Percentiles rank a stretch among this genome's conserved stretches.
Conservation (phyloP, 768 basidiomycete genomes). For the Leccinum variicolor region DNA sequence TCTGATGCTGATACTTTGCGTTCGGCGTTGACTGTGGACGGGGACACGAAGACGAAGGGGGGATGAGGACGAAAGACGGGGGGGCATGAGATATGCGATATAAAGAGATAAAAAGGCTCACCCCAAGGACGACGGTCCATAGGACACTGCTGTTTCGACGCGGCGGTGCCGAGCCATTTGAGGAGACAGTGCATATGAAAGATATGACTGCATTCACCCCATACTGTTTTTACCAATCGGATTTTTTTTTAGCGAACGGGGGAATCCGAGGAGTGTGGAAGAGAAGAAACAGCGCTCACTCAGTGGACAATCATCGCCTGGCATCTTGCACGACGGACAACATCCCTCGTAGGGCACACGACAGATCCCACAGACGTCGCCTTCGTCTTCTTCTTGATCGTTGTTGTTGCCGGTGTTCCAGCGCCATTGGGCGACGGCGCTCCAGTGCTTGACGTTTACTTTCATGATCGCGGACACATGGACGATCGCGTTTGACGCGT, state of each 20-base stretch:
- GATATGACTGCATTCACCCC: slow-evolving; percentile 96
- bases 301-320: slow-evolving; percentile 92
- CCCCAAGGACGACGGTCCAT: slow-evolving; percentile 96
- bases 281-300: slow-evolving; percentile 46
- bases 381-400: slow-evolving; percentile 45
- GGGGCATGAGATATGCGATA: not conserved
- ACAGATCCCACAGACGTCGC: slow-evolving; percentile 83
- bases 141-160: slow-evolving; percentile 96
- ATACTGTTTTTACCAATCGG: slow-evolving; percentile 53
- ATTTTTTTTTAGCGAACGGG: not conserved
- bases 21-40: slow-evolving; percentile 47
- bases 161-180: slow-evolving; percentile 90
- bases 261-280: not conserved
- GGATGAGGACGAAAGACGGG: not conserved
- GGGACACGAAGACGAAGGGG: not conserved
- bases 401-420: slow-evolving; percentile 58
- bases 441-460: slow-evolving; percentile 79
- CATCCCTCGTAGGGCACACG: slow-evolving; percentile 90
- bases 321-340: slow-evolving; percentile 94
- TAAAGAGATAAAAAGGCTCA: slow-evolving; percentile 33
- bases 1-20: slow-evolving; percentile 40
- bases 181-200: slow-evolving; percentile 99
- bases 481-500: not conserved
- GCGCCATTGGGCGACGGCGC: slow-evolving; percentile 86
- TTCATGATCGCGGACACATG: slow-evolving; percentile 45